Evolutionary conservation across 2,329 filamentous ascomycete genomes (phyloP).

Genomic region (Exophiala aquamarina): DNA sequence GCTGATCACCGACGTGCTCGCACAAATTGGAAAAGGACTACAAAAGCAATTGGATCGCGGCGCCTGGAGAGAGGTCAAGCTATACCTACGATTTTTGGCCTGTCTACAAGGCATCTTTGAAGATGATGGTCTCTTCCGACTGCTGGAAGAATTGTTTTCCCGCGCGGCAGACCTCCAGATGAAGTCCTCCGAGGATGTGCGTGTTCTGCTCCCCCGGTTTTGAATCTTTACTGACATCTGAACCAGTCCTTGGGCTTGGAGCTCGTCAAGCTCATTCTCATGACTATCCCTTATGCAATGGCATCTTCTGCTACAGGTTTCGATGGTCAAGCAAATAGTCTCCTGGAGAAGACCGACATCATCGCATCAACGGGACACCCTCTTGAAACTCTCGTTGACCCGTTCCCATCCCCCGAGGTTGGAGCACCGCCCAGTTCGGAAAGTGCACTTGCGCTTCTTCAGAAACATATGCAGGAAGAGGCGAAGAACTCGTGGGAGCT

Average conservation of each 20-base stretch:
- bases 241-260: slow-evolving; percentile 66
- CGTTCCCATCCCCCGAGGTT: slow-evolving; percentile 61
- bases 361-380: slow-evolving; percentile 86
- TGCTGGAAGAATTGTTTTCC: slow-evolving; percentile 86
- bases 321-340: slow-evolving; percentile 69
- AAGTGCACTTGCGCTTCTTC: slow-evolving; percentile 77
- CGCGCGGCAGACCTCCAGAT: slow-evolving; percentile 92
- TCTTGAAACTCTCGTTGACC: slow-evolving; percentile 81
- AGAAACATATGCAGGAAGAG: slow-evolving; percentile 81
- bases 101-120: slow-evolving; percentile 78
- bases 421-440: slow-evolving; percentile 62
- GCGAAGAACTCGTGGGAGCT: slow-evolving; percentile 73
- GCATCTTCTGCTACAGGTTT: slow-evolving; percentile 62
- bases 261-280: slow-evolving; percentile 92
- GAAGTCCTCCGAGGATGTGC: slow-evolving; percentile 85
- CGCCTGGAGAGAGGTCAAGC: slow-evolving; percentile 87
- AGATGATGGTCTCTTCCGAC: slow-evolving; percentile 78
- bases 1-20: slow-evolving; percentile 69
- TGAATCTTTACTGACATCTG: slow-evolving; percentile 22
- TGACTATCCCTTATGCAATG: slow-evolving; percentile 90
- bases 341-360: slow-evolving; percentile 92
- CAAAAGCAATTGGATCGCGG: slow-evolving; percentile 70
- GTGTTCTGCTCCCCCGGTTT: slow-evolving; percentile 34
- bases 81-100: slow-evolving; percentile 84
- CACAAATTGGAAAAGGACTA: slow-evolving; percentile 58